Base-by-base conservation (phyloP, 768 basidiomycete species). In the Termitomyces sp. region DNA sequence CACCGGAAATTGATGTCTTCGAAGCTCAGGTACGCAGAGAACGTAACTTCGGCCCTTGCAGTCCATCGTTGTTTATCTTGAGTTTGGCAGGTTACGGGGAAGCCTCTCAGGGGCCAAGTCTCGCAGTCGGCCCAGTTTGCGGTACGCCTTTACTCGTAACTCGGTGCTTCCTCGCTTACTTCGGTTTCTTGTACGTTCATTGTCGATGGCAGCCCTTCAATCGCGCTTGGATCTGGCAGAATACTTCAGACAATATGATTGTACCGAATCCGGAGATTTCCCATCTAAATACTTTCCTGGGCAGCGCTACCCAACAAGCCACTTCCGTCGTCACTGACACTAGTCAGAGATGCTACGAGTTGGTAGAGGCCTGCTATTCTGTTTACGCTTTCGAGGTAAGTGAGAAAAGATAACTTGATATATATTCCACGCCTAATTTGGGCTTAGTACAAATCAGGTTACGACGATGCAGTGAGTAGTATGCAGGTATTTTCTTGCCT, bases 1-100 rank as follows among this genome's bases (percentile, higher is more conserved):
- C 93, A 27, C 93, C 93, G 3, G 93, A 95, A 70, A 93, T 94
- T 60, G 93, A 95, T 70, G 71, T 95, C 45, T 85, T 95, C 60
- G 93, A 94, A 73, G 91, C 92, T 33, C 87, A 89, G 72, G 80
- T 68, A 68, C 68, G 65, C 8, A n/a, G 41, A 42, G 41, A 42
- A 42, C n/a, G 45, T 18, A n/a, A 52, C 16, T 15, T 58, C 12
- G 37, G 57, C 36, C 13, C 41, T 46, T 36, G 22, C 12, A 27
- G 63, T 67, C 57, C 45, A 68, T 36, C 12, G 46, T 7, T 50
- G 44, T 33, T 55, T n/a, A 56, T 44, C 31, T 46, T 34, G 12
- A 53, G 13, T 24, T 46, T 41, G 65, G 67, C 73, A 71, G 86
- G 80, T 76, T 67, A 80, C 68, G 56, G 80, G 73, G 27, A 69